Evolutionary conservation across 805 yeast species (phyloP).

Genomic region (Wickerhamiella azymoides): DNA sequence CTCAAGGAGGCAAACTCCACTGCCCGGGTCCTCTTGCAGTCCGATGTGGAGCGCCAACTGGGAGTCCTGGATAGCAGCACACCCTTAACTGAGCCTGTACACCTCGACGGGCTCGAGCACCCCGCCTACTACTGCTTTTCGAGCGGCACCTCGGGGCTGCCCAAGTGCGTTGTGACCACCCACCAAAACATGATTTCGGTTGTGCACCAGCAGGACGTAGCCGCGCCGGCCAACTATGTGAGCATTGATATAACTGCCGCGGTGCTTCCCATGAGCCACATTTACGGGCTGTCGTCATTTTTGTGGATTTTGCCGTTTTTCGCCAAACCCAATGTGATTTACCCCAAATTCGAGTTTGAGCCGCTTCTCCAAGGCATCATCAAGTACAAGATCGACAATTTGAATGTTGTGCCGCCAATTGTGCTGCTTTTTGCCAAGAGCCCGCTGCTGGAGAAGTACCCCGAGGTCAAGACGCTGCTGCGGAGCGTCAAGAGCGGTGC

Average conservation of each 20-base stretch:
- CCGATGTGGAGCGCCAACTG: not conserved
- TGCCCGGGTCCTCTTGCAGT: slow-evolving; percentile 3
- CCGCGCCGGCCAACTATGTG: not conserved
- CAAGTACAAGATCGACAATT: slow-evolving; percentile 26
- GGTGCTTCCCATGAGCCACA: slow-evolving; percentile 24
- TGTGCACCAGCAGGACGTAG: slow-evolving; percentile 18
- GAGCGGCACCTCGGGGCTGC: slow-evolving; percentile 38
- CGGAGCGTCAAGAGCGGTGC: slow-evolving; percentile 29
- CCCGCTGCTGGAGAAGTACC: slow-evolving; percentile 31
- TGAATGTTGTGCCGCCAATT: slow-evolving; percentile 32
- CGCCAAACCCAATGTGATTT: slow-evolving; percentile 19
- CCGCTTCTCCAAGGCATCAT: slow-evolving; percentile 19
- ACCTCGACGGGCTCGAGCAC: slow-evolving; percentile 11
- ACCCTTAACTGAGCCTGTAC: not conserved
- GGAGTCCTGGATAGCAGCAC: not conserved
- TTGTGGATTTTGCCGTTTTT: slow-evolving; percentile 16
- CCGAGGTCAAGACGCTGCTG: slow-evolving; percentile 30
- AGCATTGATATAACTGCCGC: slow-evolving; percentile 22
- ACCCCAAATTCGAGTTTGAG: slow-evolving; percentile 25
- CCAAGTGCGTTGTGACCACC: slow-evolving; percentile 60
- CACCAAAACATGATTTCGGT: slow-evolving; percentile 39
- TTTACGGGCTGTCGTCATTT: slow-evolving; percentile 23
- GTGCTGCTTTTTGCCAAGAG: slow-evolving; percentile 33
- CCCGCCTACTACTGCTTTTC: slow-evolving; percentile 23
- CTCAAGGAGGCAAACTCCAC: not conserved